Percentiles rank a stretch among this genome's conserved stretches.
phyloP scores from a whole-genome alignment of 1,139 yeast genomes.

The Nakaseomyces kungkrabaensis region DNA sequence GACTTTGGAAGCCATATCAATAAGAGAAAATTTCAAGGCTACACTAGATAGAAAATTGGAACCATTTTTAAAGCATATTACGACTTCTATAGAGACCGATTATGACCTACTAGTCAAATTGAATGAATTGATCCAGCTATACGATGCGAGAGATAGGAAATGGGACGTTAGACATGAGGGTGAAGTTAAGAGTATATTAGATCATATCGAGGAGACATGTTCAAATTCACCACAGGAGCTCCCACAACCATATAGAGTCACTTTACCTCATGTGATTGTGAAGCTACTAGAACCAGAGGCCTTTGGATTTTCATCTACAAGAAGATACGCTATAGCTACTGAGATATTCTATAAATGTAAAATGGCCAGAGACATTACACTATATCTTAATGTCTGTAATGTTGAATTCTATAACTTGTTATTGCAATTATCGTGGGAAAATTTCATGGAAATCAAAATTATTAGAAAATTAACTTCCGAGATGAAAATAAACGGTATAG shows the following conservation, averaged over 20 bases:
- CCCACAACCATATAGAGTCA: constrained; percentile 23
- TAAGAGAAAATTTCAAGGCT: constrained; percentile 17
- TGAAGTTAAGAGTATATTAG: constrained; percentile 9
- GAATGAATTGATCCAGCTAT: constrained; percentile 11
- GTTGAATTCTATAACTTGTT: constrained; percentile 26
- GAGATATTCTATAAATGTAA: constrained; percentile 24
- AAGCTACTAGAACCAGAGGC: constrained; percentile 14
- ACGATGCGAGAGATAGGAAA: constrained; percentile 11
- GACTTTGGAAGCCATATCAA: constrained; percentile 13
- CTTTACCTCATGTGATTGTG: constrained; percentile 21
- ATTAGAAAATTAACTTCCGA: constrained; percentile 19
- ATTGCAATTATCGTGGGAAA: constrained; percentile 23
- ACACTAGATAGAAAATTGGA: constrained; percentile 16
- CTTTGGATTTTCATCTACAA: constrained; percentile 17
- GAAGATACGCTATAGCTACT: constrained; percentile 20
- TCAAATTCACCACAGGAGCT: constrained; percentile 8
- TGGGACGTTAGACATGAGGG: constrained; percentile 8
- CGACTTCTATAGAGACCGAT: constrained; percentile 15
- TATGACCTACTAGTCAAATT: constrained; percentile 17
- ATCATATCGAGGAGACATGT: constrained; percentile 12
- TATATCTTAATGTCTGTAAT: constrained; percentile 25
- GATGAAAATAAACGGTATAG: constrained; percentile 27
- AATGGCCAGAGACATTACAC: constrained; percentile 16
- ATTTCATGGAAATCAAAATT: constrained; percentile 19
- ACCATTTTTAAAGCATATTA: constrained; percentile 14